Conservation (phyloP, 2,329 filamentous ascomycete genomes). For the Penicillium rolfsii region DNA sequence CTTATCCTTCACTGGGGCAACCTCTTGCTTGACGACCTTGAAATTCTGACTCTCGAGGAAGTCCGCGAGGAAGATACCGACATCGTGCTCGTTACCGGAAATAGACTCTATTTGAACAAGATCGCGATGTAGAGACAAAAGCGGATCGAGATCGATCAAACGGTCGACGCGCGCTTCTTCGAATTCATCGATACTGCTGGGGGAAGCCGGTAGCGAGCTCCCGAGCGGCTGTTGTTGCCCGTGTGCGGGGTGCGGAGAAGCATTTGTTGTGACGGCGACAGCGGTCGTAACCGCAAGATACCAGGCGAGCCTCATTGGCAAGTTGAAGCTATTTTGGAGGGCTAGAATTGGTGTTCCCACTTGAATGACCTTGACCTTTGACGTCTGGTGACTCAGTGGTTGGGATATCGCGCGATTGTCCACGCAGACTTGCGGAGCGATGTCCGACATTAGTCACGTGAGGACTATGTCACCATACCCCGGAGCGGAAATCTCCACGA, state of each 20-base stretch:
- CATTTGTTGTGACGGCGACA: slow-evolving; percentile 23
- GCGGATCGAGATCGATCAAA: slow-evolving; percentile 48
- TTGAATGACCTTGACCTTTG: too few species aligned
- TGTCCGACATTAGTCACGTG: slow-evolving; percentile 9
- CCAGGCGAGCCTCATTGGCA: slow-evolving; percentile 26
- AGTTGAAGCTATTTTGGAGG: not conserved
- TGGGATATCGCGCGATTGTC: not conserved
- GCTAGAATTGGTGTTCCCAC: not conserved
- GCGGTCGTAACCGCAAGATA: slow-evolving; percentile 26
- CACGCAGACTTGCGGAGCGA: not conserved
- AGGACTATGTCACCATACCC: not conserved
- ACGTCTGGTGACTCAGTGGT: not conserved
- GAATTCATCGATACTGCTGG: not conserved
- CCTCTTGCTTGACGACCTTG: slow-evolving; percentile 62
- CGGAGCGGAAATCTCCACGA: not conserved
- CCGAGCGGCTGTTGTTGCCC: slow-evolving; percentile 27
- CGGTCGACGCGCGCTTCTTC: slow-evolving; percentile 32
- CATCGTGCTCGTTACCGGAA: slow-evolving; percentile 67
- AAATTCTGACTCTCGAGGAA: slow-evolving; percentile 67
- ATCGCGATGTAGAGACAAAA: slow-evolving; percentile 73
- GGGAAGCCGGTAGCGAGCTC: slow-evolving; percentile 4
- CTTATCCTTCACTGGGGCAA: slow-evolving; percentile 25
- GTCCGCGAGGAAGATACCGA: slow-evolving; percentile 68
- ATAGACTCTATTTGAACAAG: slow-evolving; percentile 77
- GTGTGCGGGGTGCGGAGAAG: slow-evolving; percentile 37